Percentiles rank a stretch among this genome's conserved stretches.
Evolutionary conservation across 257 asterid species (phyloP).

Genomic region (Nicotiana sylvestris): DNA sequence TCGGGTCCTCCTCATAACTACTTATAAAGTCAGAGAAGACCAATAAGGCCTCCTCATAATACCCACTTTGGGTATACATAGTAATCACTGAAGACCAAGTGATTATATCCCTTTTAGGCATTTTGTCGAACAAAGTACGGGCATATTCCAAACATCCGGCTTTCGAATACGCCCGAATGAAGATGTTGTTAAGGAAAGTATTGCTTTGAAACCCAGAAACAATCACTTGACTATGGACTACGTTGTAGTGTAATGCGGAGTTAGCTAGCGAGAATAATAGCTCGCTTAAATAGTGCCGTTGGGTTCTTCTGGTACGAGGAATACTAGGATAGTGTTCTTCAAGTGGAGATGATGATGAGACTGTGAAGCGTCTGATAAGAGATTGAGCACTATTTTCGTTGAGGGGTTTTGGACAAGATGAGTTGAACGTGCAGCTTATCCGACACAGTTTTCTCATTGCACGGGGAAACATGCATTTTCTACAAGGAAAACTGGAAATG

Average conservation of each 20-base stretch:
- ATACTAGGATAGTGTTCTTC: slow-evolving; percentile 5
- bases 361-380: background rate
- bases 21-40: slow-evolving; percentile 29
- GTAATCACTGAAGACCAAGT: slow-evolving; percentile 52
- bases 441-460: background rate
- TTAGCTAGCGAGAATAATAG: slow-evolving; percentile 26
- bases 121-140: slow-evolving; percentile 29
- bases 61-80: slow-evolving; percentile 24
- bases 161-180: slow-evolving; percentile 22
- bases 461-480: background rate
- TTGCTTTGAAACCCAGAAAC: slow-evolving; percentile 31
- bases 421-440: background rate
- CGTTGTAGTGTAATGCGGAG: slow-evolving; percentile 12
- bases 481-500: too few relatives aligned
- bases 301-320: slow-evolving; percentile 24
- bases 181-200: slow-evolving; percentile 35
- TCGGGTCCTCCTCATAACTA: slow-evolving; percentile 21
- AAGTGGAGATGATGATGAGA: background rate
- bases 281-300: slow-evolving; percentile 33
- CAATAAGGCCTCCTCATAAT: slow-evolving; percentile 24
- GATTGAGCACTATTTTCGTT: background rate
- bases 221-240: slow-evolving; percentile 35
- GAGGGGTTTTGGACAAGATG: background rate
- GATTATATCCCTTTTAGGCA: slow-evolving; percentile 39
- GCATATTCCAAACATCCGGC: slow-evolving; percentile 22